Evolutionary conservation across 2,329 filamentous ascomycete genomes (phyloP), one percentile per base, ranked within the genome.

Genomic region (Emmonsiellopsis sp.): DNA sequence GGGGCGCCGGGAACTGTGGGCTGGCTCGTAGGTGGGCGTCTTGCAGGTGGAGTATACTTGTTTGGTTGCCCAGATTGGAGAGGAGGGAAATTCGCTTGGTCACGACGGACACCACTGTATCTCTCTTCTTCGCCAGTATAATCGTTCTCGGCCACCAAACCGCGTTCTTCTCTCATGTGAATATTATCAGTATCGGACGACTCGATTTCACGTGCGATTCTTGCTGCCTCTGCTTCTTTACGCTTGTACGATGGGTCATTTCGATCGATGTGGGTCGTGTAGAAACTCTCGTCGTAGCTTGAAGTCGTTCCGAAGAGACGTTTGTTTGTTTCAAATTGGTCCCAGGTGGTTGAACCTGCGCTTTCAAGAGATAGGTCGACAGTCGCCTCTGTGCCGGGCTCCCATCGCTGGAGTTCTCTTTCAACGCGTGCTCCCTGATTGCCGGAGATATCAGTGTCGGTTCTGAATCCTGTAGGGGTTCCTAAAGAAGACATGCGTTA

Each of bases 281-380:
- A 98, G 43, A 93, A 83, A 62, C 88, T 90, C 71, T 97, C 93
- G 65, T 97, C 84, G 67, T 97, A 98, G 63, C 90, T 89, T 51
- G 87, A 93, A 70, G 83, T 89, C 40, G 94, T 73, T 37, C 93
- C 93, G 65, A 95, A 97, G 32, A 89, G 82, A 53, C 83, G 80
- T 71, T 94, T 88, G 65, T 97, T 97, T 58, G 81, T 85, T 54
- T 88, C 87, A 65, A 98, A 98, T 69, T 98, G 93, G 67, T 98
- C 92, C 93, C 93, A 98, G 8, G 73, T 75, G 6, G 73, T 75
- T 13, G 70, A 64, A 51, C 57, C 58, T 2, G 76, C 62, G 50
- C 75, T 81, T 63, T 93, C 89, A 26, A 96, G 77, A 47, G 86
- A 85, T 59, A 87, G 77, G 64, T 91, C 85, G 41, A 81, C 69